These are phyloP conservation scores for Durio zibethinus DNA, from an alignment of 345 rosid genomes.

Conservation along the genomic window DNA sequence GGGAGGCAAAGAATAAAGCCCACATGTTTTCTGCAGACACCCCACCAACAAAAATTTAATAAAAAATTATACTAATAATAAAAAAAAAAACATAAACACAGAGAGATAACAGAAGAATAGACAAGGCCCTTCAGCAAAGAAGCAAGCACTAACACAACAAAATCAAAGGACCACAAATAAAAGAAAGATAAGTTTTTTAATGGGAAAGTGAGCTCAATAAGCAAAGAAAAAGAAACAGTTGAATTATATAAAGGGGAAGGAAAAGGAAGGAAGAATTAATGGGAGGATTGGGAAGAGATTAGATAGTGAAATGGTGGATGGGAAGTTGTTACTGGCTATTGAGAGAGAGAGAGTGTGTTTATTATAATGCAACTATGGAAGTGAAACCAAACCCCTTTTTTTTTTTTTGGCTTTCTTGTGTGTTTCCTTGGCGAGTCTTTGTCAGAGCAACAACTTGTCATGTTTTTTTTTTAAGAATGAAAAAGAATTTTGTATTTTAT, in stretches of 20 bases:
- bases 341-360: background rate
- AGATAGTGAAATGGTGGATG: conserved; percentile 26
- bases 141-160: conserved; percentile 19
- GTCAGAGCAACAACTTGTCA: too few species aligned
- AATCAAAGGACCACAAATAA: background rate
- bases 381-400: background rate
- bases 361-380: background rate
- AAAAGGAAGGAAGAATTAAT: conserved; percentile 18
- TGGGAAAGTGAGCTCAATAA: conserved; percentile 14
- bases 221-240: conserved; percentile 10
- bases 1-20: conserved; percentile 26
- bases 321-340: background rate
- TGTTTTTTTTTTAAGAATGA: too few species aligned
- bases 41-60: conserved; percentile 7
- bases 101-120: background rate
- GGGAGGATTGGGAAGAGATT: conserved; percentile 2
- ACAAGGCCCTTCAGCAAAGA: conserved; percentile 13
- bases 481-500: too few species aligned
- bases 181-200: background rate
- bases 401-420: background rate
- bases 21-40: conserved; percentile 16
- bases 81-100: background rate
- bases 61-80: background rate
- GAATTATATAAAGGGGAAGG: conserved; percentile 7
- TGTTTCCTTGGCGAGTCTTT: background rate